Conservation (phyloP, 129 eudicot genomes). For the Flaveria ramosissima region DNA sequence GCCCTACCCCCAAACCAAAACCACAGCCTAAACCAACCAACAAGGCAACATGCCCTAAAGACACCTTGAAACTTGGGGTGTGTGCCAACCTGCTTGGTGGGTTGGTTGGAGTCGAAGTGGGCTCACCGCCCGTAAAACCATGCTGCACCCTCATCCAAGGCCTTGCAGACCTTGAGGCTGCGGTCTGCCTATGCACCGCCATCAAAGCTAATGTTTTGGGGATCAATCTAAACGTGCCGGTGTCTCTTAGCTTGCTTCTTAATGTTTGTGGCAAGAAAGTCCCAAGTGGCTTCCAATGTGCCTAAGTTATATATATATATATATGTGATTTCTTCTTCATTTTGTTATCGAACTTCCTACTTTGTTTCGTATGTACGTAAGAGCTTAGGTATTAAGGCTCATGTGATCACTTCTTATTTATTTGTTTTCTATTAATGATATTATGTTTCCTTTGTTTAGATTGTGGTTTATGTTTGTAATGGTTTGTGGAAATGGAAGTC, state of each 20-base stretch:
- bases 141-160: conserved; percentile 60
- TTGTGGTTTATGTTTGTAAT: too few relatives aligned
- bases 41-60: not conserved
- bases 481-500: too few relatives aligned
- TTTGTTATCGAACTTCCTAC: not conserved
- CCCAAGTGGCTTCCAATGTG: conserved; percentile 38
- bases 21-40: not conserved
- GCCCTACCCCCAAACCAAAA: not conserved
- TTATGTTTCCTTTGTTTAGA: too few relatives aligned
- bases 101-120: not conserved
- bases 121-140: conserved; percentile 39
- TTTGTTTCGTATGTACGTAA: not conserved
- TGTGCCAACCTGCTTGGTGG: not conserved
- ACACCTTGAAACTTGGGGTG: not conserved
- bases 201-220: conserved; percentile 58
- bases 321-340: not conserved
- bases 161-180: conserved; percentile 60
- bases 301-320: not conserved
- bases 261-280: conserved; percentile 51
- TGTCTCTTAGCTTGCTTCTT: conserved; percentile 58
- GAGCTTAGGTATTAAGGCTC: not conserved
- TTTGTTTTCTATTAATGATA: too few relatives aligned
- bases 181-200: conserved; percentile 66
- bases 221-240: conserved; percentile 50
- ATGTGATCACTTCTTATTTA: too few relatives aligned